Conservation (phyloP, 108 stramenopile genomes). For the Fistulifera pelliculosa region DNA sequence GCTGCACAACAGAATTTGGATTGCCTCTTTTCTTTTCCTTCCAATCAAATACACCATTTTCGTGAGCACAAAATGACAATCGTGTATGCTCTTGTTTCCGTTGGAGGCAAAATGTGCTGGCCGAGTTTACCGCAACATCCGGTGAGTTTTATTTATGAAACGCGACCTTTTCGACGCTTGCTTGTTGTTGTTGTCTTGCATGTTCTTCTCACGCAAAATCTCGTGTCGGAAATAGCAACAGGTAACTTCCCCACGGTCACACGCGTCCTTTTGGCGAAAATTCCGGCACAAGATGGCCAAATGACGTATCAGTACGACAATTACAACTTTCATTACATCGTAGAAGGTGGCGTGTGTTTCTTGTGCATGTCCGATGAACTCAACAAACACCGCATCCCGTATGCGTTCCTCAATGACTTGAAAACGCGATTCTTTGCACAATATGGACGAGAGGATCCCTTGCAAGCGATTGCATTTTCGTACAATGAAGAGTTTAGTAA, state of each 20-base stretch:
- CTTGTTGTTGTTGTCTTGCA: background rate
- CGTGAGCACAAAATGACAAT: constrained; percentile 51
- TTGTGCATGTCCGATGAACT: constrained; percentile 92
- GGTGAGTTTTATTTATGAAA: constrained; percentile 39
- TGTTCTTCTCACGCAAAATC: constrained; percentile 7
- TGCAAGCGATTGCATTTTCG: constrained; percentile 88
- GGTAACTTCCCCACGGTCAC: constrained; percentile 99
- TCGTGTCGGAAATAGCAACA: constrained; percentile 39
- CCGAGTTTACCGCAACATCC: constrained; percentile 87
- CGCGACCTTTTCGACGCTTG: background rate
- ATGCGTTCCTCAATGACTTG: constrained; percentile 92
- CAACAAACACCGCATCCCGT: constrained; percentile 87
- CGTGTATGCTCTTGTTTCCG: constrained; percentile 93
- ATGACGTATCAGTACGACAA: constrained; percentile 75
- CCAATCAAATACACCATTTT: background rate
- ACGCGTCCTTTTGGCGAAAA: constrained; percentile 89
- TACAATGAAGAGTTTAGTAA: constrained; percentile 87
- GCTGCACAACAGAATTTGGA: too few relatives aligned
- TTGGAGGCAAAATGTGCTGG: constrained; percentile 88
- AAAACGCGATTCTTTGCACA: constrained; percentile 65
- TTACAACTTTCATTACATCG: constrained; percentile 86
- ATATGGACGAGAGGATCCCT: constrained; percentile 76
- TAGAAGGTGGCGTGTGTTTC: constrained; percentile 86
- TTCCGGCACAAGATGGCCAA: constrained; percentile 77
- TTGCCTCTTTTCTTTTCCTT: background rate